Conservation (phyloP, 306 rosid species). For the Cercis canadensis region DNA sequence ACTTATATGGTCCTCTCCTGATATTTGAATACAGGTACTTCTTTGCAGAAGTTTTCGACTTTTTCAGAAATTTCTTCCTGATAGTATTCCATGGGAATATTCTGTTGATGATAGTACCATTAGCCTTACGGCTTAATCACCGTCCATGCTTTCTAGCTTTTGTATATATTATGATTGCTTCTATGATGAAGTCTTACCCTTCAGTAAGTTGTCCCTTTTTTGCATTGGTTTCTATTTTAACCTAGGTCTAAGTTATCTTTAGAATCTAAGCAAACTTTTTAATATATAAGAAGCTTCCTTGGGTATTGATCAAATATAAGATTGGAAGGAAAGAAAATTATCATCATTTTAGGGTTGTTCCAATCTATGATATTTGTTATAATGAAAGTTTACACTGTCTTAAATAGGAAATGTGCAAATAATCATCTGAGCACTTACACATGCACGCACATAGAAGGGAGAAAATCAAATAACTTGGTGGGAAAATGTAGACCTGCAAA, state of each 20-base stretch:
- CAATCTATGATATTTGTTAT: not conserved
- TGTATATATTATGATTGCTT: conserved; percentile 69
- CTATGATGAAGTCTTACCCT: conserved; percentile 92
- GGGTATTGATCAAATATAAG: conserved; percentile 2
- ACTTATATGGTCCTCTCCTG: conserved; percentile 37
- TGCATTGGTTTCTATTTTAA: conserved; percentile 3
- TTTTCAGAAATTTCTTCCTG: conserved; percentile 84
- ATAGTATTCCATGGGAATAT: conserved; percentile 88
- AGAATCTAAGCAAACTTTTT: not conserved
- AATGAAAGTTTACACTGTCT: conserved; percentile 6
- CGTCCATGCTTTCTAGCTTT: conserved; percentile 92
- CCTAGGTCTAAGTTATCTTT: conserved; percentile 29
- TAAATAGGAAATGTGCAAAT: conserved; percentile 23
- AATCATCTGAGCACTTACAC: conserved; percentile 11
- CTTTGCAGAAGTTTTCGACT: conserved; percentile 95
- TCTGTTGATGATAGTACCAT: conserved; percentile 81
- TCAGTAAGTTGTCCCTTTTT: conserved; percentile 52
- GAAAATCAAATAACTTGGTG: not conserved
- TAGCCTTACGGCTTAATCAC: conserved; percentile 82
- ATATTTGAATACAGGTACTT: conserved; percentile 75
- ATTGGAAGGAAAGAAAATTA: conserved; percentile 3
- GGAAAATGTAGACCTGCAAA: conserved; percentile 23
- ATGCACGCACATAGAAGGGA: not conserved
- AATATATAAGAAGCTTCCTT: not conserved
- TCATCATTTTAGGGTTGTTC: not conserved